Evolutionary conservation across 1,284 basidiomycete genomes (phyloP).

Genomic region (Microbotryum lychnidis-dioicae): DNA sequence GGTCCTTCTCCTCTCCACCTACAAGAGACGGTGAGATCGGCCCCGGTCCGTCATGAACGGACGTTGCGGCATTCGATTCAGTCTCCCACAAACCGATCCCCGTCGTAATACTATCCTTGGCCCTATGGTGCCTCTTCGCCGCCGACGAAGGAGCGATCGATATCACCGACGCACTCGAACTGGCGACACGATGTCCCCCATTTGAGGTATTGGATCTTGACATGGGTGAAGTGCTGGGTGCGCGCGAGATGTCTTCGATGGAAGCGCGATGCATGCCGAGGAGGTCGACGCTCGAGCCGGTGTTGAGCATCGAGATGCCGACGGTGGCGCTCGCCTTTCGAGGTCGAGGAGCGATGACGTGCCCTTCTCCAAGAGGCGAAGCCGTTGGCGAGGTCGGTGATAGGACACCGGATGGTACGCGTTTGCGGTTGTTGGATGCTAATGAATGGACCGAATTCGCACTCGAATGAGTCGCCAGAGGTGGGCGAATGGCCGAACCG

Average conservation of each 20-base stretch:
- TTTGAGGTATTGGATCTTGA: background rate
- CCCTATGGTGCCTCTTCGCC: constrained; percentile 3
- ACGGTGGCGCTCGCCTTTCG: constrained; percentile 30
- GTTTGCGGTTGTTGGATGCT: no score
- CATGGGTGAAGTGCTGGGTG: background rate
- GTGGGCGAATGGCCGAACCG: background rate
- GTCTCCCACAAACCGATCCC: constrained; percentile 31
- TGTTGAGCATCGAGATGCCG: constrained; percentile 15
- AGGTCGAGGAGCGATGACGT: background rate
- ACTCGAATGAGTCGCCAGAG: background rate
- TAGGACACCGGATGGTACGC: background rate
- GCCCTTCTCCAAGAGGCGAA: background rate
- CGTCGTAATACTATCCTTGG: constrained; percentile 22
- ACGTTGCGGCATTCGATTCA: background rate
- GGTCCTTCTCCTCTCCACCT: background rate
- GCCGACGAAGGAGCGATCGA: background rate
- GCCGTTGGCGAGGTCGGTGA: background rate
- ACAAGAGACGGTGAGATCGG: background rate
- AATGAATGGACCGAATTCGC: background rate
- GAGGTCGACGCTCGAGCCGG: background rate
- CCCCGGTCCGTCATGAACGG: background rate
- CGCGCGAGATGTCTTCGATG: background rate
- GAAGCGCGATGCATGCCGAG: background rate
- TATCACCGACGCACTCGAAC: background rate
- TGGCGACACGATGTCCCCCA: background rate